These are phyloP conservation scores for Phytopythium montanum DNA, from an alignment of 352 stramenopile species.

Conservation along the genomic window DNA sequence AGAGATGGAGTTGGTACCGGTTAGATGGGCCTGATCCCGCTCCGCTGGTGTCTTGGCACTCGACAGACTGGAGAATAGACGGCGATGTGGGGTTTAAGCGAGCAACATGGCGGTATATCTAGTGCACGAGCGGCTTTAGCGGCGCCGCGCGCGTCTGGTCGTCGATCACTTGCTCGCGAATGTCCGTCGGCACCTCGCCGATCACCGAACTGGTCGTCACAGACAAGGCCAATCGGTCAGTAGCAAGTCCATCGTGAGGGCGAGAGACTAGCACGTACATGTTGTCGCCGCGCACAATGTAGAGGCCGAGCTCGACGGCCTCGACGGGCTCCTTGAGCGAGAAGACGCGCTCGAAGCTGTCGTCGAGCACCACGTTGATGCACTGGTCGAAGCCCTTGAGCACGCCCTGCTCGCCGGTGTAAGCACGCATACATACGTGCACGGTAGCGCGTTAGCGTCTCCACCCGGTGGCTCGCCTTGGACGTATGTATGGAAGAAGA, in stretches of 20 bases:
- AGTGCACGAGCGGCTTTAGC: slow-evolving; percentile 91
- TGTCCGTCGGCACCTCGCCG: slow-evolving; percentile 81
- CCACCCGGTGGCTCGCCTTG: too few species aligned
- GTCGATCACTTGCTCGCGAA: slow-evolving; percentile 89
- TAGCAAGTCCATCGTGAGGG: neutral
- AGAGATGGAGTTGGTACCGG: neutral
- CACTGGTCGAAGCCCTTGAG: slow-evolving; percentile 92
- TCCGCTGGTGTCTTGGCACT: neutral
- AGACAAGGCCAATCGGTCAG: slow-evolving; percentile 6
- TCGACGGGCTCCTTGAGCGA: slow-evolving; percentile 88
- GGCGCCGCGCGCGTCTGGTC: slow-evolving; percentile 82
- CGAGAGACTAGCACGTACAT: slow-evolving; percentile 50
- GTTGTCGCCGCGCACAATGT: slow-evolving; percentile 94
- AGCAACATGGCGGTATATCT: slow-evolving; percentile 14
- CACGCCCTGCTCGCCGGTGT: slow-evolving; percentile 40
- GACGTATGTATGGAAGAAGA: neutral
- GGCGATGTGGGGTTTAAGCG: neutral
- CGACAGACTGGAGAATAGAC: neutral
- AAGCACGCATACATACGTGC: neutral
- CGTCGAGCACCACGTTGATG: slow-evolving; percentile 92
- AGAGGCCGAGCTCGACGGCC: slow-evolving; percentile 88
- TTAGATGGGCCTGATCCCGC: neutral
- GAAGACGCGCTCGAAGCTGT: slow-evolving; percentile 94
- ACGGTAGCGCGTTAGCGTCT: neutral
- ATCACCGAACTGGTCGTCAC: slow-evolving; percentile 61